Evolutionary conservation across 2,329 filamentous ascomycete species (phyloP), one percentile per base, ranked within the genome.

Genomic region (Penicillium glabrum): DNA sequence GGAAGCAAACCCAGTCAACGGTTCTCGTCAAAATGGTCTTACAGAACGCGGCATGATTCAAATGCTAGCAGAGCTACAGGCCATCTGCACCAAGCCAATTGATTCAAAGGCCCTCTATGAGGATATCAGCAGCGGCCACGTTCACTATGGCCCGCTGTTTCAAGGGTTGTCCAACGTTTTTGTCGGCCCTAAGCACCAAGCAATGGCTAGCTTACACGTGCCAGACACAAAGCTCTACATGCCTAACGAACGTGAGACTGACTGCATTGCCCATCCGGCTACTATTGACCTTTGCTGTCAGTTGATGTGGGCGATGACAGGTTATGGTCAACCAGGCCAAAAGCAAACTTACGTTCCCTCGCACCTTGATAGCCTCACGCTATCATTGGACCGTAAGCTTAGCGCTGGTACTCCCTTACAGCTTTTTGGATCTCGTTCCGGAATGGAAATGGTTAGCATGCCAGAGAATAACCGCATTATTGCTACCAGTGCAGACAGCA

Each of bases 111-210:
- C 19, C 3, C 56, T 65, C 4, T 65, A 65, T 13, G 54, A 62
- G 5, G 59, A 59, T 9, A 63, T 65, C 14, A 35, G 46, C n/a
- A 50, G 19, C 11, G 56, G 59, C 14, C 57, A 57, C 14, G 54
- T 65, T n/a, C 31, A 61, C 21, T 65, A 65, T 16, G 62, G 62
- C 21, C 53, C 57, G 1, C 44, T 65, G 5, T 65, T 65, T 50
- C 56, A 52, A 46, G 52, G 59, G 7, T 43, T 65, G 13, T 57
- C 51, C 1, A 55, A 62, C 24, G 47, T 63, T 31, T 50, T 48
- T 23, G 54, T 58, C 5, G 43, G 53, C 24, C 19, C 24, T 13
- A 29, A 48, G 11, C 3, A 35, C 3, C 35, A 55, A 31, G 61
- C 62, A 11, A 46, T 60, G 24, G 62, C 62, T 6, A 60, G 46